Base-by-base conservation (phyloP, 1,284 basidiomycete species). In the Sphagnurus paluster region DNA sequence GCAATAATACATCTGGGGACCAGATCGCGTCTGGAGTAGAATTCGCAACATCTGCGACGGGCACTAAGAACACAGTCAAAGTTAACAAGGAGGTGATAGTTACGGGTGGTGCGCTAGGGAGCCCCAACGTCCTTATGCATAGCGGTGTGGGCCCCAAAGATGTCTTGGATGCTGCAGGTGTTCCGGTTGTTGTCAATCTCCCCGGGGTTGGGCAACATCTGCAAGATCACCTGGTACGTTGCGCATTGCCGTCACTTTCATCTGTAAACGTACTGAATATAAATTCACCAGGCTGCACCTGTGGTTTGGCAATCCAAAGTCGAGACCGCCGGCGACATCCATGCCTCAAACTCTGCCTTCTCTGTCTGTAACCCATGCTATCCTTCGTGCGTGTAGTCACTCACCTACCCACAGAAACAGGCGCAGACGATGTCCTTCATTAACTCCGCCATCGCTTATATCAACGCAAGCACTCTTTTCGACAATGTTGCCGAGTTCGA, bases 181-280 rank as follows among this genome's bases (percentile, higher is more conserved):
- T 90, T 28, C 35, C 56, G n/a, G 62, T 71, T 1, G 46, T 60
- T 19, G 53, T 67, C 28, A 76, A 80, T 46, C 70, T 87, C 1
- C 84, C 84, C 2, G 82, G 80, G 40, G 87, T 90, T 39, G 87
- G 87, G 2, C 78, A 83, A 62, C 82, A 87, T 65, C 64, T 88
- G 25, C 82, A 85, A 61, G 84, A 89, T 59, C 84, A 87, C 61
- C 58, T 83, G 37, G 72, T 74, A 45, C 23, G 50, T 37, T 65
- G 64, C 35, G n/a, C n/a, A n/a, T n/a, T n/a, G n/a, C n/a, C n/a
- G n/a, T n/a, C n/a, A n/a, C 36, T 40, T 21, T 43, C 4, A 20
- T 24, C n/a, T 30, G 34, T 39, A 36, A n/a, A 26, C 30, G 30
- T 14, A 21, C 8, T 21, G 24, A 13, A 30, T 19, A 42, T 6